Conservation (phyloP, 768 basidiomycete genomes). For the Pulveroboletus ravenelii region DNA sequence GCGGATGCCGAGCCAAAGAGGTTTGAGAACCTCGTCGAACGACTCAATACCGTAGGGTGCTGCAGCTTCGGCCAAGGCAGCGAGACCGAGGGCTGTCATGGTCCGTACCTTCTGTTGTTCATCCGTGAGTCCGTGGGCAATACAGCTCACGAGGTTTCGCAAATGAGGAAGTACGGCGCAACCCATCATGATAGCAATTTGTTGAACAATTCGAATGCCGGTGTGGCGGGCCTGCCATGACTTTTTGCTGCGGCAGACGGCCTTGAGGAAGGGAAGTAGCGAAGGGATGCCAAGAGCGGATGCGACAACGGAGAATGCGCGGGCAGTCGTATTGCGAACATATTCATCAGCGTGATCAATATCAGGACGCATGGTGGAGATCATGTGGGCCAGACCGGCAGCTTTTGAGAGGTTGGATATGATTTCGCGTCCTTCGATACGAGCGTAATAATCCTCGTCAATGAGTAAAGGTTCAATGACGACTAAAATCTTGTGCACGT, state of each 20-base stretch:
- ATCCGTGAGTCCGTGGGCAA: constrained; percentile 76
- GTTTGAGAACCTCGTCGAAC: constrained; percentile 90
- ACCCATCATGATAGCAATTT: constrained; percentile 99
- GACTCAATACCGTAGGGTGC: constrained; percentile 99
- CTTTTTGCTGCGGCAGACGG: constrained; percentile 97
- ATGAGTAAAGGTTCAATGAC: constrained; percentile 99
- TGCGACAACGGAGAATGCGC: constrained; percentile 98
- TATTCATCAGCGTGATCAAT: constrained; percentile 99
- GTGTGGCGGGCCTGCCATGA: constrained; percentile 99
- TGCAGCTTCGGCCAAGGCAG: constrained; percentile 93
- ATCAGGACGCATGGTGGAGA: constrained; percentile 99
- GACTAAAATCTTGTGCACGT: constrained; percentile 98
- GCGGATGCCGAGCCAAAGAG: constrained; percentile 74
- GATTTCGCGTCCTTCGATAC: constrained; percentile 98
- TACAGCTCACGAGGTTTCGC: constrained; percentile 93
- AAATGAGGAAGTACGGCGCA: constrained; percentile 97
- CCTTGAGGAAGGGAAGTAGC: constrained; percentile 95
- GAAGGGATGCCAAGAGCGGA: constrained; percentile 98
- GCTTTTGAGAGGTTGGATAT: constrained; percentile 99
- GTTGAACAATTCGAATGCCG: constrained; percentile 98
- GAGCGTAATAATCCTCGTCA: constrained; percentile 95
- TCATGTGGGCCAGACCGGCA: constrained; percentile 99
- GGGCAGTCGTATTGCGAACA: constrained; percentile 97
- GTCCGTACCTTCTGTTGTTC: constrained; percentile 79
- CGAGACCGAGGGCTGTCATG: constrained; percentile 73